phyloP scores from a whole-genome alignment of 129 eudicot genomes.

The Ambrosia artemisiifolia region DNA sequence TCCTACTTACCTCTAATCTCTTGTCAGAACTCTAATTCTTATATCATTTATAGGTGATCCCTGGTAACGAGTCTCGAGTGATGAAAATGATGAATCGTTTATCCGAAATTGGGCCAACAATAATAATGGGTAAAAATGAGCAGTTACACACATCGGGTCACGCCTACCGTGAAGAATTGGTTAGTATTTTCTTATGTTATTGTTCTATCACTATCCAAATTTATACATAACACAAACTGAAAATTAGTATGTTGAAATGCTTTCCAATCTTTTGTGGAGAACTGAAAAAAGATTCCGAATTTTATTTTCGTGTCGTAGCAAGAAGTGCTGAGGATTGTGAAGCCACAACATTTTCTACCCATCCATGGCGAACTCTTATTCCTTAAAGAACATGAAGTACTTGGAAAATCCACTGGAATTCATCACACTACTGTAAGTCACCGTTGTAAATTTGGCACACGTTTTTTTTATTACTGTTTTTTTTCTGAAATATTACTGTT shows the following conservation, averaged over 20 bases:
- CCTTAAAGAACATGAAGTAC: slow-evolving; percentile 94
- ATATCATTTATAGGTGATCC: slow-evolving; percentile 70
- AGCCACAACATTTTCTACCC: slow-evolving; percentile 98
- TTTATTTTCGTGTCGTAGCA: slow-evolving; percentile 45
- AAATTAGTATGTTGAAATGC: background rate
- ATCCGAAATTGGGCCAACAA: slow-evolving; percentile 83
- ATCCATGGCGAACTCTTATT: slow-evolving; percentile 95
- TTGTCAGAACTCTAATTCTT: background rate
- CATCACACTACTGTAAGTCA: slow-evolving; percentile 84
- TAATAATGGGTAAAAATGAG: slow-evolving; percentile 94
- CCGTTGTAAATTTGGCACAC: background rate
- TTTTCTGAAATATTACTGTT: background rate
- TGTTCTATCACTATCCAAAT: background rate
- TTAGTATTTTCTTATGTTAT: slow-evolving; percentile 26
- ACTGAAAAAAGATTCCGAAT: slow-evolving; percentile 6
- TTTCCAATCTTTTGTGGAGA: background rate
- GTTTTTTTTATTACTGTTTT: background rate
- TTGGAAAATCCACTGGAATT: slow-evolving; percentile 88
- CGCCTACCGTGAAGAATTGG: slow-evolving; percentile 90
- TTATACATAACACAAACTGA: background rate
- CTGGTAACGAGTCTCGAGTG: slow-evolving; percentile 91
- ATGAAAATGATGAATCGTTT: slow-evolving; percentile 95
- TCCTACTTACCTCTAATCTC: background rate
- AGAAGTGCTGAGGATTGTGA: slow-evolving; percentile 93
- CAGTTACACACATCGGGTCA: slow-evolving; percentile 95